Percentiles rank a stretch among this genome's conserved stretches.
phyloP scores from a whole-genome alignment of 2,329 filamentous ascomycete species.

The Aspergillus sp. region DNA sequence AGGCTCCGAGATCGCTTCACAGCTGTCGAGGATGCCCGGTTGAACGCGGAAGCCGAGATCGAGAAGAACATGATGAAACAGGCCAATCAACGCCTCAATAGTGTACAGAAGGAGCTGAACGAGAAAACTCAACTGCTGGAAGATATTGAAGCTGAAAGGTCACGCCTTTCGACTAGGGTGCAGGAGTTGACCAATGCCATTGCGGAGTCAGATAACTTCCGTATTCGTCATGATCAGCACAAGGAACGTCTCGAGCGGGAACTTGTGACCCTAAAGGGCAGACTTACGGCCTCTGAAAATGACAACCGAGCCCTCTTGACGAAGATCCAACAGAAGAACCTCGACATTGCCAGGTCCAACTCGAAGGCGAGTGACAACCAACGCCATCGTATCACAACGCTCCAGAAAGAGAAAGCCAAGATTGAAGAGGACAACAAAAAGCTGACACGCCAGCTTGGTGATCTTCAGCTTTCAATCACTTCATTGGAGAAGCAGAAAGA shows the following conservation, averaged over 20 bases:
- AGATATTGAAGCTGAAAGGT: conserved; percentile 77
- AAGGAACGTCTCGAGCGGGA: conserved; percentile 93
- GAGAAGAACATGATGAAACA: conserved; percentile 76
- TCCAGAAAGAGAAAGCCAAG: conserved; percentile 80
- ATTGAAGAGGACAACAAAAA: conserved; percentile 79
- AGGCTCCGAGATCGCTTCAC: conserved; percentile 79
- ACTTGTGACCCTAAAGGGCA: conserved; percentile 84
- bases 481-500: conserved; percentile 92
- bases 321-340: conserved; percentile 94
- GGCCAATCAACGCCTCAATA: conserved; percentile 76
- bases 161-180: conserved; percentile 73
- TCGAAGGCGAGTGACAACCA: conserved; percentile 83
- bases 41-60: conserved; percentile 76
- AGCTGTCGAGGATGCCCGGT: conserved; percentile 78
- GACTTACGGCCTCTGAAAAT: conserved; percentile 88
- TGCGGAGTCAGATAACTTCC: conserved; percentile 83
- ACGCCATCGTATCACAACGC: conserved; percentile 68
- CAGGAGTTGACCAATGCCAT: conserved; percentile 86
- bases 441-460: conserved; percentile 79
- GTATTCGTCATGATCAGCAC: conserved; percentile 84
- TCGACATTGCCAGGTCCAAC: conserved; percentile 89
- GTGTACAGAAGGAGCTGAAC: conserved; percentile 76
- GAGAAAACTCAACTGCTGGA: conserved; percentile 72
- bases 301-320: conserved; percentile 94
- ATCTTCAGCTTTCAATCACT: conserved; percentile 77